Evolutionary conservation across 2,329 filamentous ascomycete genomes (phyloP), one percentile per base, ranked within the genome.

Genomic region (Nigrospora osmanthi): DNA sequence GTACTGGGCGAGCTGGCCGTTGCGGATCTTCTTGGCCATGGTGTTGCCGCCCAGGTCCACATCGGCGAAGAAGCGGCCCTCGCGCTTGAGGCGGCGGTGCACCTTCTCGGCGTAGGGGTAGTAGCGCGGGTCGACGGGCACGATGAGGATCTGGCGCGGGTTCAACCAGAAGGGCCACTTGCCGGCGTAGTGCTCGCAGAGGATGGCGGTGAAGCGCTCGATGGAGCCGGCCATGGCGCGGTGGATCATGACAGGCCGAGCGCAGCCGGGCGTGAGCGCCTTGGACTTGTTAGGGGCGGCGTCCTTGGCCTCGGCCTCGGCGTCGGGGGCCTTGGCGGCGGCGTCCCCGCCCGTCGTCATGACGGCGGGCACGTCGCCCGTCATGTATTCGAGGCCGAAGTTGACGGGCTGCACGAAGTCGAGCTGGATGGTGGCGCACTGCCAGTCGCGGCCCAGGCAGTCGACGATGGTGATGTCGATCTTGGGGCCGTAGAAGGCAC

Each of bases 401-500:
- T 89, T 89, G 56, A 85, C 74, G 2, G 85, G 85, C 16, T 87
- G 78, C 61, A 95, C 86, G 71, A 94, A 95, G 63, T 95, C 89
- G 44, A 95, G 80, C 69, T 97, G 91, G 54, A 97, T 95, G 12
- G 91, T 97, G 55, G 91, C 89, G 59, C 88, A 94, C 67, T 95
- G 87, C 71, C 83, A 87, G 48, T 90, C 87, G 62, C 90, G 80
- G 66, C 82, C 81, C 54, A 96, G 73, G 38, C 88, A 88, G 66
- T 96, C 91, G 42, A 83, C 84, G 59, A 98, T 90, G 49, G 88
- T 94, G 60, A 98, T 93, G 58, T 98, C 93, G 56, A 97, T 95
- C 79, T 98, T 98, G 42, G 93, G 93, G 2, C 93, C 93, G 65
- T 98, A 98, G 70, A 97, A 98, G 43, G 93, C 93, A 61, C 93